phyloP scores from a whole-genome alignment of 495 filamentous ascomycete genomes.

The Penicillium mononematosum region DNA sequence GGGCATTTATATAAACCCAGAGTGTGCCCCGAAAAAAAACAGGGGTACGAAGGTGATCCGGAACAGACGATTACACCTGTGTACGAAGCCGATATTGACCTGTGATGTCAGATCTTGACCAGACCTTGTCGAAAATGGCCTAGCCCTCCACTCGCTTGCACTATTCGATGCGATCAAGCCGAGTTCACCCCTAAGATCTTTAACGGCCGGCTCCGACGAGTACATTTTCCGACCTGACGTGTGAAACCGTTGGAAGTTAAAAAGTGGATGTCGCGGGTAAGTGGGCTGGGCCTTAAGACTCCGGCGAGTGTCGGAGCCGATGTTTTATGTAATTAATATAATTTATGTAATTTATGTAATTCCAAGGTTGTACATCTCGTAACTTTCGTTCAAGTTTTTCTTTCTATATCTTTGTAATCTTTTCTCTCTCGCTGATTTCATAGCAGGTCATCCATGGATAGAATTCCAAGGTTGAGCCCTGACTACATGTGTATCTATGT shows the following conservation, averaged over 20 bases:
- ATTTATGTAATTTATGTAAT: not conserved
- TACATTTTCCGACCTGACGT: slow-evolving; percentile 6
- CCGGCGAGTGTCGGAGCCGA: slow-evolving; percentile 38
- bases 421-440: not conserved
- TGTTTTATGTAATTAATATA: slow-evolving; percentile 1
- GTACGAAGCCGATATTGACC: slow-evolving; percentile 19
- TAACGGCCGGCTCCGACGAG: slow-evolving; percentile 37
- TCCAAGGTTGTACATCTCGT: too few relatives aligned
- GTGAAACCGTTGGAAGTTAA: slow-evolving; percentile 24
- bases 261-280: slow-evolving; percentile 11
- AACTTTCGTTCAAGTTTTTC: too few relatives aligned
- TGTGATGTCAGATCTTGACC: slow-evolving; percentile 21
- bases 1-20: slow-evolving; percentile 20
- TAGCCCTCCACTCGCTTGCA: slow-evolving; percentile 7
- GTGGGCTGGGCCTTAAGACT: slow-evolving; percentile 17
- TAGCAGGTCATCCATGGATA: too few relatives aligned
- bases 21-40: slow-evolving; percentile 6
- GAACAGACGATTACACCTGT: slow-evolving; percentile 19
- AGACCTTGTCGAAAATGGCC: not conserved
- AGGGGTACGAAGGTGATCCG: slow-evolving; percentile 11
- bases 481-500: too few relatives aligned
- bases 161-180: slow-evolving; percentile 27
- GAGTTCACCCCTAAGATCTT: slow-evolving; percentile 35
- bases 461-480: too few relatives aligned
- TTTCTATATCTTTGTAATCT: not conserved